phyloP scores from a whole-genome alignment of 257 asterid species.

The Salvia splendens region DNA sequence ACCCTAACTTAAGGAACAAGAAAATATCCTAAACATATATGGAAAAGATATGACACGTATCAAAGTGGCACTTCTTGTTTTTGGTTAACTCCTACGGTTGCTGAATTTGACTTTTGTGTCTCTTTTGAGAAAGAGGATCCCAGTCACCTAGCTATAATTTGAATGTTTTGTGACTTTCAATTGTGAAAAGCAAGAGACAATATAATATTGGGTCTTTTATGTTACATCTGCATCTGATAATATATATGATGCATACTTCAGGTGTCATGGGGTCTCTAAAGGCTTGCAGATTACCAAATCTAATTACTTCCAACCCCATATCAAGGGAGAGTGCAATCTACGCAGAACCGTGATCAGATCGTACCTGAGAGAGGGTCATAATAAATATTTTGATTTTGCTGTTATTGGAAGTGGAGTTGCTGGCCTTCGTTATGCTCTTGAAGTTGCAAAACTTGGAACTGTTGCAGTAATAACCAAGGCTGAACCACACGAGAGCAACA shows the following conservation, averaged over 20 bases:
- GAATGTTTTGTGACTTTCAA: slow-evolving; percentile 2
- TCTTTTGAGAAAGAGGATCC: background rate
- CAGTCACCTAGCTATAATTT: slow-evolving; percentile 15
- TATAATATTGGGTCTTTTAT: slow-evolving; percentile 4
- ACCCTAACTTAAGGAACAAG: too few species aligned
- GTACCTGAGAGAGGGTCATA: slow-evolving; percentile 57
- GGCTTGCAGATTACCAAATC: slow-evolving; percentile 37
- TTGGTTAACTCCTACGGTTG: background rate
- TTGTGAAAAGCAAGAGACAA: background rate
- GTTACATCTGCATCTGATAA: slow-evolving; percentile 17
- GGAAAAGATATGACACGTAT: too few species aligned
- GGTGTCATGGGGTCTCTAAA: slow-evolving; percentile 69
- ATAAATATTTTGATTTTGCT: slow-evolving; percentile 79
- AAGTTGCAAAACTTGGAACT: slow-evolving; percentile 87
- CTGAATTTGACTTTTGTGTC: slow-evolving; percentile 4
- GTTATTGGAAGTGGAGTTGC: slow-evolving; percentile 98
- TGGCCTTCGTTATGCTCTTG: slow-evolving; percentile 98
- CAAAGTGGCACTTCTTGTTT: background rate
- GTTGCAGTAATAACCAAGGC: slow-evolving; percentile 96
- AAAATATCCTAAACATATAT: too few species aligned
- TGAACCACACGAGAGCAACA: slow-evolving; percentile 97
- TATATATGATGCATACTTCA: slow-evolving; percentile 34
- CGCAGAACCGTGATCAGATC: slow-evolving; percentile 46
- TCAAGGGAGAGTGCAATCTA: slow-evolving; percentile 40
- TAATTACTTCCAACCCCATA: slow-evolving; percentile 32